A percentile compares a stretch with the other conserved stretches of the same genome.
Conservation (phyloP, 805 yeast genomes). For the Yamadazyma ubonensis region DNA sequence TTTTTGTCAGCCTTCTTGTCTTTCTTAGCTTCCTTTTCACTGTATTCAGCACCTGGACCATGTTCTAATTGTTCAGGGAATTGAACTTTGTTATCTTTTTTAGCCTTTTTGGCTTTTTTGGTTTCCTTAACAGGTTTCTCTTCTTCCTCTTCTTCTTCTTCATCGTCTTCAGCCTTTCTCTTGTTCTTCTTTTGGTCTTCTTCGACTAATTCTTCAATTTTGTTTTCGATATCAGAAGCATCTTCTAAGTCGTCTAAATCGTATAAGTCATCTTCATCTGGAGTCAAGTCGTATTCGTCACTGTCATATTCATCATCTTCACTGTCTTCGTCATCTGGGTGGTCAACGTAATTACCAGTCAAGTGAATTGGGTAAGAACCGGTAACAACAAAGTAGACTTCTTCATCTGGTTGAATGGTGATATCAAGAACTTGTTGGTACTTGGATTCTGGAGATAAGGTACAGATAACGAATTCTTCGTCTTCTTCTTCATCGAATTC, state of each 20-base stretch:
- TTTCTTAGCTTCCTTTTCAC: slow-evolving; percentile 28
- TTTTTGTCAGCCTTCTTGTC: slow-evolving; percentile 25
- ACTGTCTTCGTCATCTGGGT: slow-evolving; percentile 79
- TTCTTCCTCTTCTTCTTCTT: slow-evolving; percentile 27
- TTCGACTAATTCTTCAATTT: slow-evolving; percentile 72
- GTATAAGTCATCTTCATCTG: slow-evolving; percentile 74
- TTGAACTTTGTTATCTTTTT: slow-evolving; percentile 72
- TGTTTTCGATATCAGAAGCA: slow-evolving; percentile 67
- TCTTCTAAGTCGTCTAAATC: slow-evolving; percentile 67
- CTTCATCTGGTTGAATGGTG: slow-evolving; percentile 90
- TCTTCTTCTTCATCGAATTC: slow-evolving; percentile 69
- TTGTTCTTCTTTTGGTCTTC: slow-evolving; percentile 48
- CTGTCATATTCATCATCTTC: slow-evolving; percentile 46
- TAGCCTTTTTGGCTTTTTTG: slow-evolving; percentile 35
- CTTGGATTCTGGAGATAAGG: slow-evolving; percentile 80
- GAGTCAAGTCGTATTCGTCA: slow-evolving; percentile 63
- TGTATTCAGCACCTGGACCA: slow-evolving; percentile 66
- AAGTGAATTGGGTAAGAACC: slow-evolving; percentile 94
- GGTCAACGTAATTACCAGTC: slow-evolving; percentile 94
- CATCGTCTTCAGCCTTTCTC: slow-evolving; percentile 35
- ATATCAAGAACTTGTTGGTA: slow-evolving; percentile 90
- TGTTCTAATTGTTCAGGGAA: slow-evolving; percentile 90
- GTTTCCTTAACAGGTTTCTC: slow-evolving; percentile 24
- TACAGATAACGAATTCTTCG: slow-evolving; percentile 83
- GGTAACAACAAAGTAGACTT: slow-evolving; percentile 88